Evolutionary conservation across 805 yeast species (phyloP).

Genomic region (Nakazawaea populi): DNA sequence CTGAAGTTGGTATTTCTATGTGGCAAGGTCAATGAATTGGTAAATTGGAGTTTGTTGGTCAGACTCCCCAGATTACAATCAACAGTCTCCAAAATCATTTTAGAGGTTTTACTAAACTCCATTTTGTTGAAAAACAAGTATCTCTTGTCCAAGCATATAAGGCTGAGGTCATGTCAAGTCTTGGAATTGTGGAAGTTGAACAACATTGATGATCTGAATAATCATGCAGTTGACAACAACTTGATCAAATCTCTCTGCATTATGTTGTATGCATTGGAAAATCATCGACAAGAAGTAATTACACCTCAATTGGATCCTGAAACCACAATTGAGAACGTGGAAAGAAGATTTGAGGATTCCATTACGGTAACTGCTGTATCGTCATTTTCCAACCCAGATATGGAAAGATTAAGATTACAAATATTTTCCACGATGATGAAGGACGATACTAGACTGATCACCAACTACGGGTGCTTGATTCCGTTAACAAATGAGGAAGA

Average conservation of each 20-base stretch:
- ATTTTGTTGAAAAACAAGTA: slow-evolving; percentile 13
- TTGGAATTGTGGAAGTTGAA: background rate
- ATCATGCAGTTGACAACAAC: background rate
- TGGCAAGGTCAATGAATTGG: slow-evolving; percentile 18
- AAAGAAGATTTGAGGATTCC: background rate
- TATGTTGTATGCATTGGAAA: background rate
- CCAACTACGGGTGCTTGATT: background rate
- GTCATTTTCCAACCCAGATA: slow-evolving; percentile 13
- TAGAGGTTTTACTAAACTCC: slow-evolving; percentile 18
- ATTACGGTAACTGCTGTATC: background rate
- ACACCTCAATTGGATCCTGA: background rate
- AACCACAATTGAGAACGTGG: background rate
- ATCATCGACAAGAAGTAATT: background rate
- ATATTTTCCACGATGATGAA: slow-evolving; percentile 6
- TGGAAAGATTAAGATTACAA: slow-evolving; percentile 15
- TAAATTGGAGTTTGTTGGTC: slow-evolving; percentile 22
- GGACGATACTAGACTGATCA: background rate
- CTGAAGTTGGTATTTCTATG: slow-evolving; percentile 14
- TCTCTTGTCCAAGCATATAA: slow-evolving; percentile 19
- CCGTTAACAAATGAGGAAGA: background rate
- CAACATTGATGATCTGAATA: background rate
- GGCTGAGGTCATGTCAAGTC: slow-evolving; percentile 7
- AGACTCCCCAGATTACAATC: slow-evolving; percentile 21
- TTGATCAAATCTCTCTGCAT: slow-evolving; percentile 1
- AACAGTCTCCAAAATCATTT: slow-evolving; percentile 19